Evolutionary conservation across 2,329 filamentous ascomycete genomes (phyloP).

Genomic region (Pezicula radicicola): DNA sequence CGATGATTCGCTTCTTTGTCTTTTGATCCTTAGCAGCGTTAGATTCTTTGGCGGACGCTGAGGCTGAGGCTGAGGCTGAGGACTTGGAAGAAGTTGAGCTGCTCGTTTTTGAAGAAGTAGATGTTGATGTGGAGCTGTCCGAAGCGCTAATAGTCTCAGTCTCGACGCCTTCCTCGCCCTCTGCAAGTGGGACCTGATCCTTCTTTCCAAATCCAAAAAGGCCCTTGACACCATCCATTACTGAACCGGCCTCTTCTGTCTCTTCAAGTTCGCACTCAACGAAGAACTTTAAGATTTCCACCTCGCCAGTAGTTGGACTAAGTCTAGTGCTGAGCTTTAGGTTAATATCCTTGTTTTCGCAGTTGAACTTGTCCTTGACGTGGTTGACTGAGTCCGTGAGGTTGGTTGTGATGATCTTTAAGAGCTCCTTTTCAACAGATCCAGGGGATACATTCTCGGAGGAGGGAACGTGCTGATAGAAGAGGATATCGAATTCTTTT

Average conservation of each 20-base stretch:
- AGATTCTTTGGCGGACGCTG: constrained; percentile 22
- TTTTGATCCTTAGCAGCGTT: constrained; percentile 19
- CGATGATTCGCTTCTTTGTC: constrained; percentile 25
- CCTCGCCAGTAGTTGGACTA: constrained; percentile 70
- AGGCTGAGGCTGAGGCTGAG: constrained; percentile 39
- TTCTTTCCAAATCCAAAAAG: constrained; percentile 94
- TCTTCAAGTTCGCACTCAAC: constrained; percentile 83
- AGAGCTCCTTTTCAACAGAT: constrained; percentile 56
- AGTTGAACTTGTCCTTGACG: constrained; percentile 72
- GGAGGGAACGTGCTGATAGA: constrained; percentile 69
- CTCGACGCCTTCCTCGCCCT: constrained; percentile 49
- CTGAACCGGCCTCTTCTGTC: constrained; percentile 67
- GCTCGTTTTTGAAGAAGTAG: constrained; percentile 45
- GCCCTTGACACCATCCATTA: constrained; percentile 94
- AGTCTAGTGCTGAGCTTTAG: constrained; percentile 78
- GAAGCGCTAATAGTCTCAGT: constrained; percentile 33
- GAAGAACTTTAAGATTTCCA: constrained; percentile 71
- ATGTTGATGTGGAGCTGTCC: constrained; percentile 31
- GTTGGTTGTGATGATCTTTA: constrained; percentile 74
- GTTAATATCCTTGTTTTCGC: constrained; percentile 71
- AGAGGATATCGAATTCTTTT: constrained; percentile 75
- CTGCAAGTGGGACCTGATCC: constrained; percentile 69
- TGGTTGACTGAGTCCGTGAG: constrained; percentile 78
- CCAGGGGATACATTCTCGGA: constrained; percentile 37
- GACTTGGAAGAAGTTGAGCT: constrained; percentile 28